These are phyloP conservation scores for Cystofilobasidium bisporidii DNA, from an alignment of 768 basidiomycete species.

Conservation along the genomic window DNA sequence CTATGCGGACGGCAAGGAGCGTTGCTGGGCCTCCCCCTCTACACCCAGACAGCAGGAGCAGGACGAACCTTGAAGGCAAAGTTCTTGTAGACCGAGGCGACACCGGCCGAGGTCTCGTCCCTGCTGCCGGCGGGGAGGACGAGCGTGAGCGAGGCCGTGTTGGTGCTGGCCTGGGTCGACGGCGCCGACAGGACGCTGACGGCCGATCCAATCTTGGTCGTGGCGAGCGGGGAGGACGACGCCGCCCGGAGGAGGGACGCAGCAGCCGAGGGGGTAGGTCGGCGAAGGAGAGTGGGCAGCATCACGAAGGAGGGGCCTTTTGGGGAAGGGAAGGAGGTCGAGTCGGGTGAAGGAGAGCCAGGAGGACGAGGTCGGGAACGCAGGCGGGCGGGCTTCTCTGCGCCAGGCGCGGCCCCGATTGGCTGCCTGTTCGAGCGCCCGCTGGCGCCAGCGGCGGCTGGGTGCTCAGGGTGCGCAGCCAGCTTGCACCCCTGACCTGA, in stretches of 20 bases:
- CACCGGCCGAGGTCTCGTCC: slow-evolving; percentile 76
- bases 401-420: too few species aligned
- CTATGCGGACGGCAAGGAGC: too few species aligned
- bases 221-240: slow-evolving; percentile 3
- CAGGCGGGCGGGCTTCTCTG: too few species aligned
- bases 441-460: too few species aligned
- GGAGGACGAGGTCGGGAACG: too few species aligned
- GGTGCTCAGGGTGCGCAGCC: too few species aligned
- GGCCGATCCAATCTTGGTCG: slow-evolving; percentile 3
- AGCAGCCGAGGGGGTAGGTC: not conserved
- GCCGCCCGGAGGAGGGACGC: slow-evolving; percentile 13
- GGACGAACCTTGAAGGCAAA: slow-evolving; percentile 90
- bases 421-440: too few species aligned
- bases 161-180: slow-evolving; percentile 59
- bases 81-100: slow-evolving; percentile 91
- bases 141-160: slow-evolving; percentile 71
- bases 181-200: slow-evolving; percentile 48
- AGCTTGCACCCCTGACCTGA: too few species aligned
- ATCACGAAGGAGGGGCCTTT: not conserved
- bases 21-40: too few species aligned
- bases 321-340: too few species aligned
- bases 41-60: too few species aligned
- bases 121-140: slow-evolving; percentile 87
- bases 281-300: slow-evolving; percentile 15
- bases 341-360: too few species aligned